Base-by-base conservation (phyloP, 106 monocot species). In the Acorus gramineus region DNA sequence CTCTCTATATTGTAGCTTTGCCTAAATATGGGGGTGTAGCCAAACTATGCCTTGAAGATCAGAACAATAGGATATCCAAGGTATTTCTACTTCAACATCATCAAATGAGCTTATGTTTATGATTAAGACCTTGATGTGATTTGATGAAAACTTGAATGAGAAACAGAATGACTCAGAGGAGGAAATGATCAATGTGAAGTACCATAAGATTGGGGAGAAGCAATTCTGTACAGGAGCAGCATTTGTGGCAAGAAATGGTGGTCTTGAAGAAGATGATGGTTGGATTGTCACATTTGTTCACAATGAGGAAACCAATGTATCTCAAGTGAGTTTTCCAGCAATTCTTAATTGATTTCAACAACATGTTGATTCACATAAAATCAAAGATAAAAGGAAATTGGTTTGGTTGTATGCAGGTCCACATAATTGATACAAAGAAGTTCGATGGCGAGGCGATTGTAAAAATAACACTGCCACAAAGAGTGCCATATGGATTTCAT, bases 401-500 rank as follows among this genome's bases (percentile, higher is more conserved):
- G 14, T 64, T 52, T 55, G 4, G 3, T 9, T 49, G 42, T 62
- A 55, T 77, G 48, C 65, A 77, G 81, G 77, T 82, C 47, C 60
- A 74, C 48, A 82, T 82, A 54, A 73, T 82, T 28, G 73, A 82
- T n/a, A 59, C 72, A 0, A 65, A 70, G 45, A 77, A 42, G 8
- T 82, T 77, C 67, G 81, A 62, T 47, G 63, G 55, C 49, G 57
- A 59, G 0, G 56, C 77, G 14, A 51, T 77, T 13, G 81, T 69
- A 3, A 74, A 66, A 66, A 73, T 82, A 61, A 77, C 77, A 58
- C 64, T 82, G 3, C 81, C 81, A 13, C 65, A 60, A 61, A 69
- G 81, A 73, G 73, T 77, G 9, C 81, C 81, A 5, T 82, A 82
- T 67, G 81, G 81, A 44, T 82, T 82, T 42, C 81, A 77, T 74